Conservation (phyloP, 768 basidiomycete genomes). For the Russula ochroleuca region DNA sequence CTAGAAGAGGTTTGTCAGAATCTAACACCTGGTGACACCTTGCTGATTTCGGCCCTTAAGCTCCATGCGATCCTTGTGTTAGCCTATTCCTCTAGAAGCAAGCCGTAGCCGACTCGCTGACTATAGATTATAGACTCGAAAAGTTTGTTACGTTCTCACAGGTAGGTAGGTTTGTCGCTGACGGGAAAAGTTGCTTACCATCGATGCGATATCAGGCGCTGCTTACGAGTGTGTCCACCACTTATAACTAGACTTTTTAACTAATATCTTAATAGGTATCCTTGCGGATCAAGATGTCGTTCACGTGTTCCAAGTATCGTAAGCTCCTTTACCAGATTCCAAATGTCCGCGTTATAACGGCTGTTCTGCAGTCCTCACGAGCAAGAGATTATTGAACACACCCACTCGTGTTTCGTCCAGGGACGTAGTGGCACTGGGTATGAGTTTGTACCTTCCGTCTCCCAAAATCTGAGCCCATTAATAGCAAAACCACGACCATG, state of each 20-base stretch:
- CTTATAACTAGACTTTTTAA: not conserved
- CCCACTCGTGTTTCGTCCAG: slow-evolving; percentile 24
- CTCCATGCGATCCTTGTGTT: slow-evolving; percentile 59
- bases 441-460: not conserved
- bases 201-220: slow-evolving; percentile 10
- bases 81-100: slow-evolving; percentile 1
- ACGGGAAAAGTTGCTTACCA: not conserved
- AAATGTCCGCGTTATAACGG: too few species aligned
- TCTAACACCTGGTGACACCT: not conserved
- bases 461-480: not conserved
- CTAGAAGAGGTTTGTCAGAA: slow-evolving; percentile 42
- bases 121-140: slow-evolving; percentile 27
- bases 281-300: slow-evolving; percentile 21
- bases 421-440: slow-evolving; percentile 73
- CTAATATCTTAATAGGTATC: slow-evolving; percentile 15
- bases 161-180: slow-evolving; percentile 13
- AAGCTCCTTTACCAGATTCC: not conserved
- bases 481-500: slow-evolving; percentile 73
- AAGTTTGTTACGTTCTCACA: slow-evolving; percentile 33
- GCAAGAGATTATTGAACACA: slow-evolving; percentile 26
- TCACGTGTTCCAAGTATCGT: slow-evolving; percentile 28
- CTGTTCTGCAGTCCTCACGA: slow-evolving; percentile 21
- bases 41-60: slow-evolving; percentile 32
- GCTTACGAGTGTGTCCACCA: slow-evolving; percentile 8
- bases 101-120: not conserved